Conservation (phyloP, 495 filamentous ascomycete species). For the Hyaloscypha finlandica region DNA sequence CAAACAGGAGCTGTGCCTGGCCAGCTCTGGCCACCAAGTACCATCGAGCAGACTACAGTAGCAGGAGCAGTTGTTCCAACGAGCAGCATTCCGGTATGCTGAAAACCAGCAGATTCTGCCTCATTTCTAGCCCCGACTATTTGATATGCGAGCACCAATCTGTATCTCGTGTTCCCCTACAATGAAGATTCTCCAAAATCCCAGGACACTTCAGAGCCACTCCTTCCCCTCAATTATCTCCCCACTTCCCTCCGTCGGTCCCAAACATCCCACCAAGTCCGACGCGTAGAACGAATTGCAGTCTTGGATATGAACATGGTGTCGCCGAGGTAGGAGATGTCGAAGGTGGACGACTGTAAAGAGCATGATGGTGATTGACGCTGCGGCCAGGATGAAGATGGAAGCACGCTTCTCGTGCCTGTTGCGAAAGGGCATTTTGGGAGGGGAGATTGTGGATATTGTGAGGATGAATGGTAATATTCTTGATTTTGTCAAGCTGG, state of each 20-base stretch:
- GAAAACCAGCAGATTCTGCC: not conserved
- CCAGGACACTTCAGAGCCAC: not conserved
- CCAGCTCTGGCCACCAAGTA: too few relatives aligned
- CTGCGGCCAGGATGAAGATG: conserved; percentile 18
- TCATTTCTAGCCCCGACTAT: not conserved
- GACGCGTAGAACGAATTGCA: conserved; percentile 13
- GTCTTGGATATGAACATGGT: not conserved
- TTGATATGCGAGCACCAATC: not conserved
- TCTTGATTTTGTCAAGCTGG: not conserved
- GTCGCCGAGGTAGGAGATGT: conserved; percentile 17
- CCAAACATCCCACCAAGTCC: conserved; percentile 11
- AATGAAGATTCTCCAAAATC: not conserved
- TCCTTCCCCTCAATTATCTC: not conserved
- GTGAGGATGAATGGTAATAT: not conserved
- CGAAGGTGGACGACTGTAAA: conserved; percentile 23
- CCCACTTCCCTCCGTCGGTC: not conserved
- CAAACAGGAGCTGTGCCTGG: too few relatives aligned
- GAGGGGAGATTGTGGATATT: not conserved
- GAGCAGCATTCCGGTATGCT: too few relatives aligned
- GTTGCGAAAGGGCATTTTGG: not conserved
- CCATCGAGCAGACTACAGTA: too few relatives aligned
- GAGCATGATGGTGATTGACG: conserved; percentile 25
- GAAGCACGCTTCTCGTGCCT: conserved; percentile 8
- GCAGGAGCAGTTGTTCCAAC: too few relatives aligned
- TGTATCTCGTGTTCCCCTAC: not conserved